Percentiles rank a stretch among this genome's conserved stretches.
These are phyloP conservation scores for Hawksworthiomyces lignivorus DNA, from an alignment of 2,329 filamentous ascomycete species.

Conservation along the genomic window DNA sequence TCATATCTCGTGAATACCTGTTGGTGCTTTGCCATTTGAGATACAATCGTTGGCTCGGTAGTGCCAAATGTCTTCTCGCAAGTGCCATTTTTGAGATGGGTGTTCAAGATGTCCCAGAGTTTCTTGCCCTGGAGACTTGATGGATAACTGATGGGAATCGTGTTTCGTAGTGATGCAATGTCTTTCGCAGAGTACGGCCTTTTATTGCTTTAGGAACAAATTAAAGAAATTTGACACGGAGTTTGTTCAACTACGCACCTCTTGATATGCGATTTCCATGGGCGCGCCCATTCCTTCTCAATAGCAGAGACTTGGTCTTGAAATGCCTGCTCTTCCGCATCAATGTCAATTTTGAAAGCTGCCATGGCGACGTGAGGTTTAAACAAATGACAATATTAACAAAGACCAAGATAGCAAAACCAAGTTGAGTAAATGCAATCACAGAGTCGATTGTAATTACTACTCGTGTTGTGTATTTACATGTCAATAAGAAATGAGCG, in stretches of 20 bases:
- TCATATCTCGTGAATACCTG: too few species aligned
- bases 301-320: slow-evolving; percentile 25
- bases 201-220: too few species aligned
- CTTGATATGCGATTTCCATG: slow-evolving; percentile 20
- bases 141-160: slow-evolving; percentile 20
- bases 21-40: slow-evolving; percentile 29
- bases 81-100: slow-evolving; percentile 26
- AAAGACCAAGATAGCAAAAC: not conserved
- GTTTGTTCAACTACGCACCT: too few species aligned
- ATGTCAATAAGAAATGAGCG: too few species aligned
- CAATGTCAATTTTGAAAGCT: slow-evolving; percentile 14
- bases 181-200: slow-evolving; percentile 26
- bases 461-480: too few species aligned
- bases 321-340: slow-evolving; percentile 24
- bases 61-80: slow-evolving; percentile 31
- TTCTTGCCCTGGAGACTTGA: slow-evolving; percentile 29
- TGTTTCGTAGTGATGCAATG: slow-evolving; percentile 26
- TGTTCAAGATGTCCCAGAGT: slow-evolving; percentile 29
- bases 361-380: slow-evolving; percentile 10
- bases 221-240: too few species aligned
- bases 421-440: not conserved
- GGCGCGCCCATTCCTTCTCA: slow-evolving; percentile 26
- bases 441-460: too few species aligned
- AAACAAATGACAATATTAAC: not conserved
- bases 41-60: slow-evolving; percentile 27